Conservation (phyloP, 352 stramenopile species). For the Phytophthora lateralis region DNA sequence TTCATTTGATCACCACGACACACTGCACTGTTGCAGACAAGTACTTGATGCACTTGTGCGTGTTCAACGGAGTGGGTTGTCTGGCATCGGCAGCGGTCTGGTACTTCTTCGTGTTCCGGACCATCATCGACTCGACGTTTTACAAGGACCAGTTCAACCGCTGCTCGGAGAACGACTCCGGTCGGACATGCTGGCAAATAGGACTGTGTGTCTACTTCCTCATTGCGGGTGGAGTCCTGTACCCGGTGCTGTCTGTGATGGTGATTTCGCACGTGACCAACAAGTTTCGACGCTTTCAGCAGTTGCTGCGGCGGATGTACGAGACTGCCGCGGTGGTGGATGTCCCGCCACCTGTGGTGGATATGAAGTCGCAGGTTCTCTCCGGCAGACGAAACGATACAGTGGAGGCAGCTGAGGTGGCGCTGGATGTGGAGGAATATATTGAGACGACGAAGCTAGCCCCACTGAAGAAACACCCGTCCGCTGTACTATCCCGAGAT, state of each 20-base stretch:
- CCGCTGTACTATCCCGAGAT: slow-evolving; percentile 40
- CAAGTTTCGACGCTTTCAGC: slow-evolving; percentile 69
- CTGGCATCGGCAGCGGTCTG: slow-evolving; percentile 56
- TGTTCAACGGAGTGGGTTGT: slow-evolving; percentile 58
- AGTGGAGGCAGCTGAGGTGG: slow-evolving; percentile 35
- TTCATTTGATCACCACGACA: slow-evolving; percentile 55
- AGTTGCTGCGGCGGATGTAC: slow-evolving; percentile 46
- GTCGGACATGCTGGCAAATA: slow-evolving; percentile 79
- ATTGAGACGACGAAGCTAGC: slow-evolving; percentile 36
- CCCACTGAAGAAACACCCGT: slow-evolving; percentile 50
- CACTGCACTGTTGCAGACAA: slow-evolving; percentile 68
- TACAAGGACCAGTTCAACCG: slow-evolving; percentile 84
- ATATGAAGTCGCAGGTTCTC: slow-evolving; percentile 46
- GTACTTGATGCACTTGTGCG: slow-evolving; percentile 76
- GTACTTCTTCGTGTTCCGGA: slow-evolving; percentile 73
- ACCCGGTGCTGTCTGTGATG: slow-evolving; percentile 64
- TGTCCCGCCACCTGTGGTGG: slow-evolving; percentile 38
- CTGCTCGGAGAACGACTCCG: slow-evolving; percentile 58
- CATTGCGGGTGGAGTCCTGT: slow-evolving; percentile 55
- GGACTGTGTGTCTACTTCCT: slow-evolving; percentile 64
- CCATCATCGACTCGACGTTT: slow-evolving; percentile 71
- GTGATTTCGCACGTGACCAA: slow-evolving; percentile 61
- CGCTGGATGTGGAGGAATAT: slow-evolving; percentile 44
- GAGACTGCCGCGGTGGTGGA: slow-evolving; percentile 62
- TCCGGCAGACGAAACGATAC: slow-evolving; percentile 35